These are phyloP conservation scores for Colletotrichum sp. DNA, from an alignment of 2,329 filamentous ascomycete species.

Conservation along the genomic window DNA sequence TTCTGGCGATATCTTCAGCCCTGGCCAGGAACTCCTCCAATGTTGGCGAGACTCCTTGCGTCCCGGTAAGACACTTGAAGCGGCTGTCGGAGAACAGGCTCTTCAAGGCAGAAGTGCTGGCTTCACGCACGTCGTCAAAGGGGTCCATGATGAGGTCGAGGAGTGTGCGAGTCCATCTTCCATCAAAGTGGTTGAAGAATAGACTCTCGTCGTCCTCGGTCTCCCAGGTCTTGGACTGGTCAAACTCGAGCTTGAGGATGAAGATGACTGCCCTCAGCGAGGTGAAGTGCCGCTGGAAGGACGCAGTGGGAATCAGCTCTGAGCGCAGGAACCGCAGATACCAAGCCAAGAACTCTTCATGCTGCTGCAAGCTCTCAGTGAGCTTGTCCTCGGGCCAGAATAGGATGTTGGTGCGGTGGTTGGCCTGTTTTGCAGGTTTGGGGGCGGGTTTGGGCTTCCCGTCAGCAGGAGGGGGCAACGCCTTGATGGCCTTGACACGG, in stretches of 20 bases:
- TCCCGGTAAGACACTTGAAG: slow-evolving; percentile 28
- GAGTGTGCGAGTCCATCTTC: slow-evolving; percentile 65
- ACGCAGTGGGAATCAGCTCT: slow-evolving; percentile 81
- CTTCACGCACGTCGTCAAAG: slow-evolving; percentile 86
- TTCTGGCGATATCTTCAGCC: slow-evolving; percentile 64
- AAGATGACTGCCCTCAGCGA: slow-evolving; percentile 74
- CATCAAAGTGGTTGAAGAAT: slow-evolving; percentile 49
- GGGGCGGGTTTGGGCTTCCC: background rate
- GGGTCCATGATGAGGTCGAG: slow-evolving; percentile 85
- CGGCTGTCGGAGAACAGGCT: slow-evolving; percentile 50
- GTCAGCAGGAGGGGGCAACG: background rate
- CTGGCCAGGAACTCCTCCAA: slow-evolving; percentile 53
- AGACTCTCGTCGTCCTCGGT: slow-evolving; percentile 42
- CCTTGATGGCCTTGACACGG: slow-evolving; percentile 20
- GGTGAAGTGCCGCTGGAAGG: slow-evolving; percentile 89
- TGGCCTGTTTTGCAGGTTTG: slow-evolving; percentile 15
- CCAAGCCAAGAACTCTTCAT: slow-evolving; percentile 73
- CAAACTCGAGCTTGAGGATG: slow-evolving; percentile 73
- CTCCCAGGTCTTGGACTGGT: slow-evolving; percentile 47
- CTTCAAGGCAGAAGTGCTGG: slow-evolving; percentile 55
- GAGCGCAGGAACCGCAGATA: slow-evolving; percentile 74
- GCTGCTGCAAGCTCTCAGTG: slow-evolving; percentile 49
- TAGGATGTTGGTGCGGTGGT: slow-evolving; percentile 40
- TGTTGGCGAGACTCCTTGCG: slow-evolving; percentile 25
- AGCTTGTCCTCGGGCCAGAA: slow-evolving; percentile 42